Conservation (phyloP, 495 filamentous ascomycete species). For the Massariosphaeria phaeospora region DNA sequence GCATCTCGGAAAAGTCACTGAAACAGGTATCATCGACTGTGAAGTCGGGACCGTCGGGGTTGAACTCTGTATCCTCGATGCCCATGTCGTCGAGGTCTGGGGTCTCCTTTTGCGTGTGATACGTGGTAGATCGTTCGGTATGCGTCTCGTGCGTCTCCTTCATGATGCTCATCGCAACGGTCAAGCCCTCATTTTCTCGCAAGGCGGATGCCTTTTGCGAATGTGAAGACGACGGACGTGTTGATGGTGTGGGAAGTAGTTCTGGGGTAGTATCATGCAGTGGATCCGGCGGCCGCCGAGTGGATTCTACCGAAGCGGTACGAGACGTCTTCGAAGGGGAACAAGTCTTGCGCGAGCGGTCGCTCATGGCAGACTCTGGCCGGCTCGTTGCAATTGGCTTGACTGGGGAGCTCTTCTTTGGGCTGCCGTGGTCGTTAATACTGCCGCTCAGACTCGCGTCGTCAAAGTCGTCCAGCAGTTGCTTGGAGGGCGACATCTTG, state of each 20-base stretch:
- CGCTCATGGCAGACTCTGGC: slow-evolving; percentile 18
- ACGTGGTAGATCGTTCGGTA: slow-evolving; percentile 36
- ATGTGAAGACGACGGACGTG: slow-evolving; percentile 2
- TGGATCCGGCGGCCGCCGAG: not conserved
- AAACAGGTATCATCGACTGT: slow-evolving; percentile 73
- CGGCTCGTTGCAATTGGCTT: slow-evolving; percentile 12
- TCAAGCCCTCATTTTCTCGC: slow-evolving; percentile 40
- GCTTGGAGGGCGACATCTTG: slow-evolving; percentile 20
- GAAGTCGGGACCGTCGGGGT: slow-evolving; percentile 32
- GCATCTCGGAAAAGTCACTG: slow-evolving; percentile 80
- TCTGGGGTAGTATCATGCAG: not conserved
- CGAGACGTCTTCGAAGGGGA: slow-evolving; percentile 26
- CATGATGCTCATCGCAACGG: slow-evolving; percentile 31
- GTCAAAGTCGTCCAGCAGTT: slow-evolving; percentile 12
- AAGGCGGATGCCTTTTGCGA: slow-evolving; percentile 30
- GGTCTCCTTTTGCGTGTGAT: slow-evolving; percentile 39
- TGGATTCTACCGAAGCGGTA: slow-evolving; percentile 17
- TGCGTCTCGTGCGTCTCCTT: slow-evolving; percentile 30
- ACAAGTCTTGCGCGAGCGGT: slow-evolving; percentile 5
- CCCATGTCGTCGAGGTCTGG: slow-evolving; percentile 8
- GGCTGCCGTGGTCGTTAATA: slow-evolving; percentile 1
- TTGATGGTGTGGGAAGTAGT: not conserved
- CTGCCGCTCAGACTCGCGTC: not conserved
- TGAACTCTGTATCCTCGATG: slow-evolving; percentile 29
- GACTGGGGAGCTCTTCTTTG: slow-evolving; percentile 27